A percentile compares a stretch with the other conserved stretches of the same genome.
These are phyloP conservation scores for Chamaenerion angustifolium DNA, from an alignment of 345 rosid genomes.

Conservation along the genomic window DNA sequence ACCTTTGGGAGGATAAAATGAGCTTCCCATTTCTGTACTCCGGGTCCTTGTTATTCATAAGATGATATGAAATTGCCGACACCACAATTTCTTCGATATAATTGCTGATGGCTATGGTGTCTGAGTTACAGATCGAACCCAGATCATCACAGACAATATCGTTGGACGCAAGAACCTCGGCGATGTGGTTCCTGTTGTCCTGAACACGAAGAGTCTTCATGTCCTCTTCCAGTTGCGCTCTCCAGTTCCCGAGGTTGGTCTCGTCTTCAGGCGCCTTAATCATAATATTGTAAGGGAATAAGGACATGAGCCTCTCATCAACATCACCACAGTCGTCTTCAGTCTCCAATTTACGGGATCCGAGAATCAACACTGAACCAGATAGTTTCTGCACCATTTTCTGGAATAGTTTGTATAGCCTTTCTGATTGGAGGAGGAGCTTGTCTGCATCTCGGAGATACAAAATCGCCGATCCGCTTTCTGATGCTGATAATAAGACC, in stretches of 20 bases:
- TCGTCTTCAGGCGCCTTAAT: conserved; percentile 80
- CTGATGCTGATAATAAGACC: conserved; percentile 65
- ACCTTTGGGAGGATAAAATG: conserved; percentile 83
- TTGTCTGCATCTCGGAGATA: conserved; percentile 75
- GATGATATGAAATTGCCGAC: conserved; percentile 76
- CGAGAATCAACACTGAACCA: conserved; percentile 65
- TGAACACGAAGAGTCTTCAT: conserved; percentile 63
- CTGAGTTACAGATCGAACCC: conserved; percentile 62
- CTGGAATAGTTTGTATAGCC: conserved; percentile 47
- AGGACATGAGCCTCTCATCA: conserved; percentile 28
- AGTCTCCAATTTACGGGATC: conserved; percentile 55
- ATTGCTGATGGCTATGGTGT: conserved; percentile 55
- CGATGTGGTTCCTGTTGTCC: conserved; percentile 87
- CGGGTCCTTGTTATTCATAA: conserved; percentile 58
- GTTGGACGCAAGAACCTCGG: conserved; percentile 86
- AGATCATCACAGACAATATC: conserved; percentile 86
- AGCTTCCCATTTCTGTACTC: conserved; percentile 96
- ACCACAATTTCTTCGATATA: conserved; percentile 75
- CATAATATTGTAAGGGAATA: conserved; percentile 71
- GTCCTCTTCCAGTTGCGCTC: conserved; percentile 68
- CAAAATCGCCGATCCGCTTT: conserved; percentile 43
- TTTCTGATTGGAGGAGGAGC: conserved; percentile 65
- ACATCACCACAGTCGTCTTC: conserved; percentile 50
- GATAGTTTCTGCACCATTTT: conserved; percentile 59
- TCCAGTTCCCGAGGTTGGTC: conserved; percentile 63